Evolutionary conservation across 257 asterid genomes (phyloP).

Genomic region (Hygrophila difformis): DNA sequence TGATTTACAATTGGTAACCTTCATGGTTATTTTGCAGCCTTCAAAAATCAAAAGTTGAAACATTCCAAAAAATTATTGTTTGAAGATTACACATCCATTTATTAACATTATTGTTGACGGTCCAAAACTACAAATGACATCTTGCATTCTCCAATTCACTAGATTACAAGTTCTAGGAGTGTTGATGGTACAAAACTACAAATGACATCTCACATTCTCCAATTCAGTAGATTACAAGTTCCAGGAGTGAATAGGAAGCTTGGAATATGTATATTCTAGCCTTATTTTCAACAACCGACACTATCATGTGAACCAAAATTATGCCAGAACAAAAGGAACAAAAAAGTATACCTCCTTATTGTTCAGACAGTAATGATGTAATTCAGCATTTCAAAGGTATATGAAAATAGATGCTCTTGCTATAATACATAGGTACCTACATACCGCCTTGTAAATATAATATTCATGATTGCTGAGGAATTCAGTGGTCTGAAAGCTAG

Average conservation of each 20-base stretch:
- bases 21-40: too few species aligned
- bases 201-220: too few species aligned
- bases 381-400: not conserved
- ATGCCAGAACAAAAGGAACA: not conserved
- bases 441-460: constrained; percentile 5
- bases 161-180: too few species aligned
- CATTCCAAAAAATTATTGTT: too few species aligned
- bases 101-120: too few species aligned
- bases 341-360: not conserved
- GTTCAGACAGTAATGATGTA: not conserved
- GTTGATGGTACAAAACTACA: too few species aligned
- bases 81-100: too few species aligned
- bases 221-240: too few species aligned
- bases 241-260: not conserved
- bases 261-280: not conserved
- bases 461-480: constrained; percentile 3
- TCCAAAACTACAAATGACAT: too few species aligned
- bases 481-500: constrained; percentile 8
- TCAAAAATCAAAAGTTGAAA: too few species aligned
- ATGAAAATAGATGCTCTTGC: constrained; percentile 1
- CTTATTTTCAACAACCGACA: not conserved
- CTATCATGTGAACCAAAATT: not conserved
- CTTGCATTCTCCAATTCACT: too few species aligned
- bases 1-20: too few species aligned
- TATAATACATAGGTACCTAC: constrained; percentile 3